A percentile compares a stretch with the other conserved stretches of the same genome.
These are phyloP conservation scores for Colletotrichum cordylinicola DNA, from an alignment of 2,329 filamentous ascomycete genomes.

Conservation along the genomic window DNA sequence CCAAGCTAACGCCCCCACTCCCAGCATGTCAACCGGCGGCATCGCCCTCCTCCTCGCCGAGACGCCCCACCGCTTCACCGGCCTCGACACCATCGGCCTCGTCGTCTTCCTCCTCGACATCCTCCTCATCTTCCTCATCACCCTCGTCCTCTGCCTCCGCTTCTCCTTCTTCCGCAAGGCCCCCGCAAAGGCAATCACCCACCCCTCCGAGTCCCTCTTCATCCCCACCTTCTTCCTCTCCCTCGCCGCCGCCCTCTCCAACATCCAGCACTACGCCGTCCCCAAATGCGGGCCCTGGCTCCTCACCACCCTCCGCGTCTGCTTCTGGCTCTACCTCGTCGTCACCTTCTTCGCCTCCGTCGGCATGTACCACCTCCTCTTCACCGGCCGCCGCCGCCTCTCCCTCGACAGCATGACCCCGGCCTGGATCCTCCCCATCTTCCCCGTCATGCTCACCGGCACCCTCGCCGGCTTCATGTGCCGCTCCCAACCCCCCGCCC, in stretches of 20 bases:
- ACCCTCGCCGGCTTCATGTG: constrained; percentile 62
- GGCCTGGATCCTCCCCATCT: constrained; percentile 67
- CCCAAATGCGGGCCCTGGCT: constrained; percentile 54
- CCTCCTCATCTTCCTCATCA: constrained; percentile 56
- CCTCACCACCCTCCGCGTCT: constrained; percentile 53
- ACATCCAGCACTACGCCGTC: constrained; percentile 55
- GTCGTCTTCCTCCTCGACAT: constrained; percentile 64
- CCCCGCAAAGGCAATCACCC: constrained; percentile 47
- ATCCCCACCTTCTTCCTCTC: constrained; percentile 68
- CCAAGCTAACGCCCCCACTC: not conserved
- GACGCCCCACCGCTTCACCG: constrained; percentile 59
- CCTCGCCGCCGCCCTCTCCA: constrained; percentile 63
- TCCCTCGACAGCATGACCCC: constrained; percentile 59
- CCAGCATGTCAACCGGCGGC: constrained; percentile 40
- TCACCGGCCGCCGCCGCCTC: constrained; percentile 52
- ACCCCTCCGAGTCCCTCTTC: constrained; percentile 64
- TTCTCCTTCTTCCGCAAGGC: constrained; percentile 53
- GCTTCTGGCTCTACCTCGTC: constrained; percentile 68
- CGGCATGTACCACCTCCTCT: constrained; percentile 63
- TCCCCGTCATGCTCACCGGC: constrained; percentile 67
- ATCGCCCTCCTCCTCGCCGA: constrained; percentile 58
- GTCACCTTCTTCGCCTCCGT: constrained; percentile 59
- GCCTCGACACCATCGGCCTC: constrained; percentile 57
- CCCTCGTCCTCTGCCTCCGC: constrained; percentile 49
- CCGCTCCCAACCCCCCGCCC: constrained; percentile 48